phyloP scores from a whole-genome alignment of 2,329 filamentous ascomycete genomes.

The Alternaria sp. region DNA sequence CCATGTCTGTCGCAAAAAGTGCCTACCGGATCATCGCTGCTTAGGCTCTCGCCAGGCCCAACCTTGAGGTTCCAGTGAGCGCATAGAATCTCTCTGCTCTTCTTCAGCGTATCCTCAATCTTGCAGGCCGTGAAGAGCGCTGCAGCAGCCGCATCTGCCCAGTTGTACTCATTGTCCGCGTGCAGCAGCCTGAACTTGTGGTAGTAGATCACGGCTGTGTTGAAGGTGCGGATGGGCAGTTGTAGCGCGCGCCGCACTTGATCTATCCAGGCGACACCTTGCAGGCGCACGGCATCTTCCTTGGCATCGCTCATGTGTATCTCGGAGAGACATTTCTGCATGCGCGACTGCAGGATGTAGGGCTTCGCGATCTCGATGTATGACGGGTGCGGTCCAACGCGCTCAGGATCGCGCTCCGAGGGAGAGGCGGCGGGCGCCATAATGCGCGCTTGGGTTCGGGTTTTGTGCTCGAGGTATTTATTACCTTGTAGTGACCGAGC shows the following conservation, averaged over 20 bases:
- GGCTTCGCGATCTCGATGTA: slow-evolving; percentile 73
- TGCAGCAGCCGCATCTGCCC: slow-evolving; percentile 83
- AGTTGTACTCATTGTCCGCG: slow-evolving; percentile 85
- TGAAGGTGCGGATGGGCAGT: slow-evolving; percentile 88
- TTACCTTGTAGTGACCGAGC: not conserved
- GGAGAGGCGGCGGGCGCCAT: slow-evolving; percentile 47
- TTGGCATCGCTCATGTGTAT: slow-evolving; percentile 77
- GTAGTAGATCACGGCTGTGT: slow-evolving; percentile 90
- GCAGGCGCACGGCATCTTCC: slow-evolving; percentile 81
- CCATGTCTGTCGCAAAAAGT: not conserved
- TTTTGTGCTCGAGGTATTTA: not conserved
- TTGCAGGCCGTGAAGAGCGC: slow-evolving; percentile 94
- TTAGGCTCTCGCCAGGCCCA: slow-evolving; percentile 70
- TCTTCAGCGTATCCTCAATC: slow-evolving; percentile 97
- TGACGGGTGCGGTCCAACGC: slow-evolving; percentile 65
- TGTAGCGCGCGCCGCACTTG: slow-evolving; percentile 79
- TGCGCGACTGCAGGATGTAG: slow-evolving; percentile 82
- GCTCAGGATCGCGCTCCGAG: slow-evolving; percentile 34
- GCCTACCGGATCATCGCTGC: slow-evolving; percentile 81
- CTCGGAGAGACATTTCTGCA: slow-evolving; percentile 75
- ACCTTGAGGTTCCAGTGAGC: slow-evolving; percentile 87
- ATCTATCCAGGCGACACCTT: slow-evolving; percentile 89
- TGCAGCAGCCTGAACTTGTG: slow-evolving; percentile 91
- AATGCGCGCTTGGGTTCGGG: not conserved
- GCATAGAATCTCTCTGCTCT: slow-evolving; percentile 90